Evolutionary conservation across 2,329 filamentous ascomycete genomes (phyloP).

Genomic region (Fusarium coicis): DNA sequence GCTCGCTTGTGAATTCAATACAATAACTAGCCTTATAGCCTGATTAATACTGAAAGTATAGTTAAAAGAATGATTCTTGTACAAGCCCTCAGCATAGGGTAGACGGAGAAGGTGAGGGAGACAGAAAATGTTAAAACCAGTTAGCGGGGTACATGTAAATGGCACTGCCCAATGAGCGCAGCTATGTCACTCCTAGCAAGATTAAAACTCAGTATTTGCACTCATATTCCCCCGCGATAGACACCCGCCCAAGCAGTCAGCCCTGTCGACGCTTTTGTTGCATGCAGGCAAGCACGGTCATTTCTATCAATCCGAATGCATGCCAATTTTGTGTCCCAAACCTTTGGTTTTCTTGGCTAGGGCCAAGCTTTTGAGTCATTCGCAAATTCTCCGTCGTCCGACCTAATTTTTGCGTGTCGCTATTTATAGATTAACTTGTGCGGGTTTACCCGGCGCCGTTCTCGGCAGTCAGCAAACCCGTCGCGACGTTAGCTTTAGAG

Average conservation of each 20-base stretch:
- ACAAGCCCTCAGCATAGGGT: background rate
- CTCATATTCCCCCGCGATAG: rapidly evolving
- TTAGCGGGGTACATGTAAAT: rapidly evolving
- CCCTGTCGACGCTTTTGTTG: rapidly evolving
- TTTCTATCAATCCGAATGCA: rapidly evolving
- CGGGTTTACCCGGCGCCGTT: background rate
- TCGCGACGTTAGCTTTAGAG: rapidly evolving
- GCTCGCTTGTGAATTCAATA: background rate
- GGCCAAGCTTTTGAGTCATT: background rate
- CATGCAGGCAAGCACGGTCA: background rate
- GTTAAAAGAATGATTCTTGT: rapidly evolving
- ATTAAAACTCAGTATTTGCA: rapidly evolving
- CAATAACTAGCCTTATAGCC: background rate
- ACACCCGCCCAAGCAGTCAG: too few species aligned
- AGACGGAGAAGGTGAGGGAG: rapidly evolving
- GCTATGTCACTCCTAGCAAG: rapidly evolving
- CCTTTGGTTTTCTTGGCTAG: background rate
- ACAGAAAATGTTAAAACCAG: rapidly evolving
- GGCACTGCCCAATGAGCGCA: rapidly evolving
- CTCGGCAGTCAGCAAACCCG: too few species aligned
- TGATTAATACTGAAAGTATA: rapidly evolving
- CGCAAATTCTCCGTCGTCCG: background rate
- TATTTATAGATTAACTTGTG: background rate
- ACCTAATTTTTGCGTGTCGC: background rate
- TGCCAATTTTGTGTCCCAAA: too few species aligned